Conservation (phyloP, 2,329 filamentous ascomycete species). For the Ampelomyces quisqualis region DNA sequence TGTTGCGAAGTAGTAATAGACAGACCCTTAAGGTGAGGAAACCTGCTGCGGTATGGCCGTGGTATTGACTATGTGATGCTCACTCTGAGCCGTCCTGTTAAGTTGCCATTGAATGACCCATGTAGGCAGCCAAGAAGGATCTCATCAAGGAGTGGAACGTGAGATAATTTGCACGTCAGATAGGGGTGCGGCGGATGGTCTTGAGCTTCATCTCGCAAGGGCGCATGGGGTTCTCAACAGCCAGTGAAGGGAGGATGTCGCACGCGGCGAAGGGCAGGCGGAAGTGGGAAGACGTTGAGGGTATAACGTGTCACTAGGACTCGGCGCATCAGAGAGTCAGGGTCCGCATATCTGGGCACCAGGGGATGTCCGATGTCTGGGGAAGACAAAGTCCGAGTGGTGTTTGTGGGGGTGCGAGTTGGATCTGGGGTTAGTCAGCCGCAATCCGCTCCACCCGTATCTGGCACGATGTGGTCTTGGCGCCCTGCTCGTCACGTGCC, state of each 20-base stretch:
- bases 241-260: constrained; percentile 1
- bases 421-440: not conserved
- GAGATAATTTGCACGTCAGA: not conserved
- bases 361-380: not conserved
- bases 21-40: not conserved
- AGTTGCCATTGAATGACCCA: no score
- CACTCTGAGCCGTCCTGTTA: no score
- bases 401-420: not conserved
- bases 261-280: not conserved
- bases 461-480: no score
- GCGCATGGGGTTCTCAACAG: not conserved
- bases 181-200: not conserved
- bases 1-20: not conserved
- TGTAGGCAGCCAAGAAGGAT: no score
- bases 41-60: no score
- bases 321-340: not conserved
- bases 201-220: not conserved
- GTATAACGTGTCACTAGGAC: not conserved
- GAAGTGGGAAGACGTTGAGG: no score
- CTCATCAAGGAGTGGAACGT: no score
- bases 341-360: not conserved
- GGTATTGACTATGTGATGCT: no score
- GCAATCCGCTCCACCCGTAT: no score
- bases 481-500: no score
- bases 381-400: not conserved